Percentiles rank a stretch among this genome's conserved stretches.
Conservation (phyloP, 192 early-diverging fungal species). For the Dissophora globulifera region DNA sequence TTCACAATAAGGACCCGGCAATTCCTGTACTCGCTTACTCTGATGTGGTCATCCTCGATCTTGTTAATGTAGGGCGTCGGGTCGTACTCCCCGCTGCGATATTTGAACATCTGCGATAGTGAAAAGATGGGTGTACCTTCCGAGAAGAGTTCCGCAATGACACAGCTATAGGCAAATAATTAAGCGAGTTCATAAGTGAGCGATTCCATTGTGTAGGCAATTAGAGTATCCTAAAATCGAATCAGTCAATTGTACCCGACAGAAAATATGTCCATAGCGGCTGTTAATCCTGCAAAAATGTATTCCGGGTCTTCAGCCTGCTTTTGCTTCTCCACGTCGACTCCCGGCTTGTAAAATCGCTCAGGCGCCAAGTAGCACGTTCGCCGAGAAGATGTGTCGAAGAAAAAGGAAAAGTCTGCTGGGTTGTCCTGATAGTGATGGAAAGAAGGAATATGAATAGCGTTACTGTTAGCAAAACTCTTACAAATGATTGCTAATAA, state of each 20-base stretch:
- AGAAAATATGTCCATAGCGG: slow-evolving; percentile 96
- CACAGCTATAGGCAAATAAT: slow-evolving; percentile 59
- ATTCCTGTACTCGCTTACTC: slow-evolving; percentile 47
- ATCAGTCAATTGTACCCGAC: slow-evolving; percentile 68
- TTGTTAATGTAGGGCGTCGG: slow-evolving; percentile 76
- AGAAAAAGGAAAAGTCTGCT: slow-evolving; percentile 95
- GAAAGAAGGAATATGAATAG: not conserved
- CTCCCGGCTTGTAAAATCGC: slow-evolving; percentile 85
- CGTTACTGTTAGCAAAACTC: slow-evolving; percentile 83
- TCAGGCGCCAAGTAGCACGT: slow-evolving; percentile 97
- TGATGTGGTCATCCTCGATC: slow-evolving; percentile 84
- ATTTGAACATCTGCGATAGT: slow-evolving; percentile 91
- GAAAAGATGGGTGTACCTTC: slow-evolving; percentile 94
- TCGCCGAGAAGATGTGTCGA: slow-evolving; percentile 89
- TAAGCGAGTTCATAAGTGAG: not conserved
- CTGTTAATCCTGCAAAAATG: slow-evolving; percentile 61
- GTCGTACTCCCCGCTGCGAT: slow-evolving; percentile 82
- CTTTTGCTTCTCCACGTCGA: slow-evolving; percentile 63
- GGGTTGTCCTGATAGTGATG: slow-evolving; percentile 80
- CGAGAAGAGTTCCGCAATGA: slow-evolving; percentile 93
- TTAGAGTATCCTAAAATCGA: no score
- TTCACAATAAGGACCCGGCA: not conserved
- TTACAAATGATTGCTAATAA: no score
- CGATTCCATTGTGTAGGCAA: no score
- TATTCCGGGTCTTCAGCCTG: slow-evolving; percentile 37